phyloP scores from a whole-genome alignment of 345 rosid species.

The Brassica rapa region DNA sequence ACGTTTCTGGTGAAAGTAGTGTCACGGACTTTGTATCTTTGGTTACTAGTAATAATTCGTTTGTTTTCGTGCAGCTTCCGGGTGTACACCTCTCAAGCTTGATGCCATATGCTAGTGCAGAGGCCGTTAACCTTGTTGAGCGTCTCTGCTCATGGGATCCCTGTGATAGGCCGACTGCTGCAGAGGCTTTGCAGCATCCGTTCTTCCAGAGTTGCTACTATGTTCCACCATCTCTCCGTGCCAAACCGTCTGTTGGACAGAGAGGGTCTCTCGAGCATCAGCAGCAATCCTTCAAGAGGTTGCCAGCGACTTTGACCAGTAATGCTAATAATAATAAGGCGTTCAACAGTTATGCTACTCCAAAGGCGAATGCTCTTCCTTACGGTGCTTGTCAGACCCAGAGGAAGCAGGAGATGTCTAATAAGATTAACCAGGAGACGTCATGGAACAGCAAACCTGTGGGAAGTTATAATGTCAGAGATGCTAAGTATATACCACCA shows the following conservation, averaged over 20 bases:
- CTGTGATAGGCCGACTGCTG: constrained; percentile 75
- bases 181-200: constrained; percentile 88
- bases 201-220: constrained; percentile 92
- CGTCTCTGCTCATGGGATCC: constrained; percentile 98
- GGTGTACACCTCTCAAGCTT: constrained; percentile 56
- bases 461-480: constrained; percentile 46
- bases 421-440: constrained; percentile 59
- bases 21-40: neutral
- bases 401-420: constrained; percentile 58
- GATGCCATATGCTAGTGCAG: constrained; percentile 67
- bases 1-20: neutral
- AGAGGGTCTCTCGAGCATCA: constrained; percentile 54
- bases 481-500: constrained; percentile 64
- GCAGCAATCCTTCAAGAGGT: constrained; percentile 44
- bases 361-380: constrained; percentile 50
- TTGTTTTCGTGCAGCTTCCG: constrained; percentile 48
- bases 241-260: constrained; percentile 50
- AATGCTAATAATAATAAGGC: constrained; percentile 47
- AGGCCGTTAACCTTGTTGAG: constrained; percentile 71
- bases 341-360: constrained; percentile 43
- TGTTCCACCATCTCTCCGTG: constrained; percentile 84
- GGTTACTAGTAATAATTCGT: constrained; percentile 1
- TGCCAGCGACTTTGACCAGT: constrained; percentile 47
- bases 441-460: constrained; percentile 49
- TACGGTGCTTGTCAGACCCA: constrained; percentile 56